Evolutionary conservation across 305 asterid species (phyloP).

Genomic region (Solanum hybrid): DNA sequence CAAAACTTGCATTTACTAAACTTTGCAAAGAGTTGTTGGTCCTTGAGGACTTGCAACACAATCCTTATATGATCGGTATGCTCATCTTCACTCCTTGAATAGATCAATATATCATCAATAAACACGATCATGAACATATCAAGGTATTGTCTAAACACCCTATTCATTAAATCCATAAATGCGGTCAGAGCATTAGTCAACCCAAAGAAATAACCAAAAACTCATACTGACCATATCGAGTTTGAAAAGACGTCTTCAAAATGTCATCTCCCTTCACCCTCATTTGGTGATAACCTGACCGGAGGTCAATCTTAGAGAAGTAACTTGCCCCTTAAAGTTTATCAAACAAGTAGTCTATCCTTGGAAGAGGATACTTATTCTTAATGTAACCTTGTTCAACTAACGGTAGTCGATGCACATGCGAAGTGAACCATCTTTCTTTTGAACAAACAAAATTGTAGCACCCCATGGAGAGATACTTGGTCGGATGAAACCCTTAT

Average conservation of each 20-base stretch:
- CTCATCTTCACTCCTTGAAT: not conserved
- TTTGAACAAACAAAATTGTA: no score
- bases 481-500: no score
- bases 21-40: not conserved
- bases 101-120: not conserved
- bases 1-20: no score
- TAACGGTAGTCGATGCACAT: no score
- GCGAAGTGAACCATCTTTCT: no score
- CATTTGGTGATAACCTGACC: not conserved
- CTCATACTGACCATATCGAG: not conserved
- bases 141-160: not conserved
- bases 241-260: not conserved
- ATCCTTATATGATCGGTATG: not conserved
- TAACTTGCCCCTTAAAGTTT: no score
- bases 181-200: not conserved
- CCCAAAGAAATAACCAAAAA: not conserved
- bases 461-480: no score
- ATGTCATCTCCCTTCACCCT: not conserved
- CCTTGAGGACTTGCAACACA: not conserved
- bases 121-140: not conserved
- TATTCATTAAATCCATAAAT: not conserved
- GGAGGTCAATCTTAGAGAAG: not conserved
- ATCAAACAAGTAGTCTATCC: no score
- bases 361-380: no score
- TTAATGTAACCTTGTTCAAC: no score